A percentile compares a stretch with the other conserved stretches of the same genome.
Conservation (phyloP, 2,329 filamentous ascomycete species). For the Talaromyces sp. region DNA sequence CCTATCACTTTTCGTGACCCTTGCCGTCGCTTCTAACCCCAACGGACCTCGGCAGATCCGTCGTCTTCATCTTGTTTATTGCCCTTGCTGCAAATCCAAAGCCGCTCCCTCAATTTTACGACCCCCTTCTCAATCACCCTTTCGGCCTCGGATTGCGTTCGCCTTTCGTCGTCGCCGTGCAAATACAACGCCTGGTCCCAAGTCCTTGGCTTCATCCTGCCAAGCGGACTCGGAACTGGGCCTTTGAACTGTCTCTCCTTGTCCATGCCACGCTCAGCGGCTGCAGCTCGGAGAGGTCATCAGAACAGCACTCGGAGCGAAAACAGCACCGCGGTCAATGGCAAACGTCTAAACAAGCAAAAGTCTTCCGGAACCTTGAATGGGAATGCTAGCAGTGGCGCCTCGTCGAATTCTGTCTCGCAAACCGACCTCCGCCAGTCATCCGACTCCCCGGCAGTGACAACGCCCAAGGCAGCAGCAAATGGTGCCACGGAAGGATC, state of each 20-base stretch:
- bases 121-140: neutral
- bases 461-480: slow-evolving; percentile 19
- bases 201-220: slow-evolving; percentile 44
- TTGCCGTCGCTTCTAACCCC: neutral
- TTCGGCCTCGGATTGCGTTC: neutral
- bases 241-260: slow-evolving; percentile 30
- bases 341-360: slow-evolving; percentile 60
- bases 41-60: neutral
- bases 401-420: slow-evolving; percentile 30
- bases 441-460: slow-evolving; percentile 27
- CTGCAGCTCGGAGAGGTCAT: slow-evolving; percentile 51
- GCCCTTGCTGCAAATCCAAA: neutral
- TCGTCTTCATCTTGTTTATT: neutral
- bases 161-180: neutral
- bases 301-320: slow-evolving; percentile 68
- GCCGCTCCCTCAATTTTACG: neutral
- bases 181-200: slow-evolving; percentile 30
- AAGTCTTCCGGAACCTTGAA: slow-evolving; percentile 52
- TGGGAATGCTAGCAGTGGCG: slow-evolving; percentile 41
- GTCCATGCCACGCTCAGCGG: slow-evolving; percentile 46
- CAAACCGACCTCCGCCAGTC: slow-evolving; percentile 36
- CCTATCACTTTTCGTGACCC: neutral
- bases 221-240: slow-evolving; percentile 43
- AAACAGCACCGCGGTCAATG: slow-evolving; percentile 76
- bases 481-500: slow-evolving; percentile 23